phyloP scores from a whole-genome alignment of 805 yeast species.

The Metschnikowia proteae region DNA sequence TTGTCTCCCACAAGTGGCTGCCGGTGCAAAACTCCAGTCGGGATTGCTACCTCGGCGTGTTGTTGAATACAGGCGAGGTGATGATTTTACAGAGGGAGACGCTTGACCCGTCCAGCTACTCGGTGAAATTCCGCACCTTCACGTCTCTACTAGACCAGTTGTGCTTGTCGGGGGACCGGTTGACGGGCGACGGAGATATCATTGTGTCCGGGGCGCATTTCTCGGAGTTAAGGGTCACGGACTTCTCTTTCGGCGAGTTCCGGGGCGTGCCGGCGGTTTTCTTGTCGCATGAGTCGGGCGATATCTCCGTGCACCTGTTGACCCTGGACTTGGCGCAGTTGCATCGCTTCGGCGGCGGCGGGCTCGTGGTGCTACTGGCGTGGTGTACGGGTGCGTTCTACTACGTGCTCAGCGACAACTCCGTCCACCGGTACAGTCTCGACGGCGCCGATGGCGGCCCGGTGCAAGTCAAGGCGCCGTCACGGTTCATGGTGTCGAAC shows the following conservation, averaged over 20 bases:
- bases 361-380: slow-evolving; percentile 19
- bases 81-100: slow-evolving; percentile 28
- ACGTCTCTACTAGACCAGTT: slow-evolving; percentile 23
- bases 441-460: neutral
- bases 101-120: slow-evolving; percentile 22
- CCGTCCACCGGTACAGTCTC: slow-evolving; percentile 12
- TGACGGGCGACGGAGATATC: slow-evolving; percentile 20
- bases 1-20: slow-evolving; percentile 37
- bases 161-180: slow-evolving; percentile 15
- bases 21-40: slow-evolving; percentile 21
- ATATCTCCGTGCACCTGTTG: slow-evolving; percentile 16
- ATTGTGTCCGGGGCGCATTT: slow-evolving; percentile 20
- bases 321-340: slow-evolving; percentile 8
- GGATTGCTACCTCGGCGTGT: slow-evolving; percentile 30
- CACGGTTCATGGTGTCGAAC: slow-evolving; percentile 16
- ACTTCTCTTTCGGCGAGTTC: slow-evolving; percentile 24
- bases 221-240: slow-evolving; percentile 23
- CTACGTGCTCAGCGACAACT: slow-evolving; percentile 18
- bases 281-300: slow-evolving; percentile 18
- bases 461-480: slow-evolving; percentile 5
- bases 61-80: slow-evolving; percentile 38
- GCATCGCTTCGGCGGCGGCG: slow-evolving; percentile 3
- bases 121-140: slow-evolving; percentile 25
- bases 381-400: slow-evolving; percentile 7
- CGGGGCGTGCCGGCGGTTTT: slow-evolving; percentile 7